These are phyloP conservation scores for Fraxinus anomala DNA, from an alignment of 257 asterid genomes.

Conservation along the genomic window DNA sequence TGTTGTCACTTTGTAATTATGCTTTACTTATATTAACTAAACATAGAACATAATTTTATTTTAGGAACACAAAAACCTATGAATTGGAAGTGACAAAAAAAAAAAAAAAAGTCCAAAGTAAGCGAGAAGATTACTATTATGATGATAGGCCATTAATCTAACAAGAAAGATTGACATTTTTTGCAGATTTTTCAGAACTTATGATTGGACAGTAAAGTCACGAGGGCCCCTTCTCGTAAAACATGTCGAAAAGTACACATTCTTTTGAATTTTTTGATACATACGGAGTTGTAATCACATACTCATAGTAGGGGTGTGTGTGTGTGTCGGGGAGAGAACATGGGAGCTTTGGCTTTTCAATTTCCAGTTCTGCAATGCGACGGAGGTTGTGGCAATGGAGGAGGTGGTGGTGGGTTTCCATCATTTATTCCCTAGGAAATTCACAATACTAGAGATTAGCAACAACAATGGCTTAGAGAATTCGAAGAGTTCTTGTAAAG, in stretches of 20 bases:
- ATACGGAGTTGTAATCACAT: not conserved
- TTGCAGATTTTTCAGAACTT: not conserved
- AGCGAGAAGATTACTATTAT: too few species aligned
- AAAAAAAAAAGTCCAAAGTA: too few species aligned
- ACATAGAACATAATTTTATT: too few species aligned
- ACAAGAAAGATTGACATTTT: too few species aligned
- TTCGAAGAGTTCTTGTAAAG: slow-evolving; percentile 71
- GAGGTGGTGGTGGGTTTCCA: slow-evolving; percentile 49
- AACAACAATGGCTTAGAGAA: slow-evolving; percentile 60
- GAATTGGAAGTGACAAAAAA: too few species aligned
- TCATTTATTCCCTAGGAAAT: slow-evolving; percentile 24
- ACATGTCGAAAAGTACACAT: not conserved
- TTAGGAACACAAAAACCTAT: too few species aligned
- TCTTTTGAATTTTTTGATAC: not conserved
- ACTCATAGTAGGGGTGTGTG: not conserved
- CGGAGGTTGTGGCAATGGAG: slow-evolving; percentile 24
- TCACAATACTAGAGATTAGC: slow-evolving; percentile 59
- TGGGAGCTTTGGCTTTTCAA: slow-evolving; percentile 26
- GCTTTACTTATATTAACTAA: too few species aligned
- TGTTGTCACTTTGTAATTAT: too few species aligned
- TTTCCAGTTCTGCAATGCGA: too few species aligned
- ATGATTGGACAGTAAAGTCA: not conserved
- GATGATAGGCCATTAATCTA: too few species aligned
- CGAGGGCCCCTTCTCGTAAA: not conserved
- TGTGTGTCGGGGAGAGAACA: not conserved